Evolutionary conservation across 1,139 yeast species (phyloP).

Genomic region (Nakaseomyces glabratus): DNA sequence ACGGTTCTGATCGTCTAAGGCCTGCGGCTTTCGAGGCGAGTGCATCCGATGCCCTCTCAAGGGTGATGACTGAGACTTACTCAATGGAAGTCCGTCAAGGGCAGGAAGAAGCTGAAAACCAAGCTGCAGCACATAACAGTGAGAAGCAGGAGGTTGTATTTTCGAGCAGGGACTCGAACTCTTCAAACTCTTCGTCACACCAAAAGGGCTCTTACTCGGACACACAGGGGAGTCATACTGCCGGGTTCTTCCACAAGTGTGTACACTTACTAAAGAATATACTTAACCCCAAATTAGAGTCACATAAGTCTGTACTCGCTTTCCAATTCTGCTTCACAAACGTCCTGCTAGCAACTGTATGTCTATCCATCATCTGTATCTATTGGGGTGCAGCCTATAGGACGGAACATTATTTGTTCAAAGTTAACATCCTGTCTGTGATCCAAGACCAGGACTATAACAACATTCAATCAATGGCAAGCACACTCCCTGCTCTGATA

Average conservation of each 20-base stretch:
- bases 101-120: neutral
- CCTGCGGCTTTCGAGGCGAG: neutral
- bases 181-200: too few species aligned
- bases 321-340: slow-evolving; percentile 6
- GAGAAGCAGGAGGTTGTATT: too few species aligned
- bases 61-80: neutral
- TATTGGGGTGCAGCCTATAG: slow-evolving; percentile 14
- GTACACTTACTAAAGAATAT: too few species aligned
- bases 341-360: slow-evolving; percentile 9
- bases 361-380: slow-evolving; percentile 10
- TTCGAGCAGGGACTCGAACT: too few species aligned
- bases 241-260: too few species aligned
- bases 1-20: too few species aligned
- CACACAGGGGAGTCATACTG: too few species aligned
- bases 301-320: neutral
- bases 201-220: too few species aligned
- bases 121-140: too few species aligned
- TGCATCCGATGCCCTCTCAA: slow-evolving; percentile 2
- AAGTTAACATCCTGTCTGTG: slow-evolving; percentile 12
- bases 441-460: slow-evolving; percentile 11
- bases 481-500: slow-evolving; percentile 14
- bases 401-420: slow-evolving; percentile 11
- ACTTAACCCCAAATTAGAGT: too few species aligned
- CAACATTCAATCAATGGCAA: slow-evolving; percentile 11
- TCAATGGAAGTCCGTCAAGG: slow-evolving; percentile 15